A percentile compares a stretch with the other conserved stretches of the same genome.
These are phyloP conservation scores for Colletotrichum sp. DNA, from an alignment of 2,329 filamentous ascomycete genomes.

Conservation along the genomic window DNA sequence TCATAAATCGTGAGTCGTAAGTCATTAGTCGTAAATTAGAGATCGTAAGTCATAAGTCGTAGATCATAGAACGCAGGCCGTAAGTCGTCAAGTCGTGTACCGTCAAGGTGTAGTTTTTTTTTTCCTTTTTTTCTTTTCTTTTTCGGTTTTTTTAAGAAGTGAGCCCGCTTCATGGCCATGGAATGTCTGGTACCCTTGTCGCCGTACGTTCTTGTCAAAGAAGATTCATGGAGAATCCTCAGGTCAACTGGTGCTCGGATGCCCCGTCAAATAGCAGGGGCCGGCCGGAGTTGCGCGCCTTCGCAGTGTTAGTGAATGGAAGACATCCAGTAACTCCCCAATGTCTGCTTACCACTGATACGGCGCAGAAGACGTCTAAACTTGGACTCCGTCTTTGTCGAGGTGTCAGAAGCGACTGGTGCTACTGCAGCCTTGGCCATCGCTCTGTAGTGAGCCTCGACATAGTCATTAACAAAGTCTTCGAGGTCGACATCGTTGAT, in stretches of 20 bases:
- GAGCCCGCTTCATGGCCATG: neutral
- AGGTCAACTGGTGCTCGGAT: neutral
- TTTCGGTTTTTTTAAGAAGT: neutral
- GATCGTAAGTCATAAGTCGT: neutral
- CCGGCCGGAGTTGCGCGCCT: neutral
- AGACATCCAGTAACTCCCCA: neutral
- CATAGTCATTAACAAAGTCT: slow-evolving; percentile 3
- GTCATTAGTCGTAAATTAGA: neutral
- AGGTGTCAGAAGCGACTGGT: neutral
- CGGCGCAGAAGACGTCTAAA: neutral
- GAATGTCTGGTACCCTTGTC: neutral
- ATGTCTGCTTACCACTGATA: neutral
- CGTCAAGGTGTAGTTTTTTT: neutral
- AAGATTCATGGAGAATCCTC: neutral
- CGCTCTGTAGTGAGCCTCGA: neutral
- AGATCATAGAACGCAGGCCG: neutral
- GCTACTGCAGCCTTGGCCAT: neutral
- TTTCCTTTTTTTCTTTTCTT: neutral
- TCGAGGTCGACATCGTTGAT: neutral
- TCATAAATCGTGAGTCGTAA: neutral
- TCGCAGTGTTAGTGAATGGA: neutral
- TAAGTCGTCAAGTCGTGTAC: neutral
- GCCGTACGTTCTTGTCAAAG: neutral
- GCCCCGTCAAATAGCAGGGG: neutral
- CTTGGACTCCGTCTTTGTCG: neutral